A percentile compares a stretch with the other conserved stretches of the same genome.
phyloP scores from a whole-genome alignment of 805 yeast species.

The Metschnikowia drakensbergensis region DNA sequence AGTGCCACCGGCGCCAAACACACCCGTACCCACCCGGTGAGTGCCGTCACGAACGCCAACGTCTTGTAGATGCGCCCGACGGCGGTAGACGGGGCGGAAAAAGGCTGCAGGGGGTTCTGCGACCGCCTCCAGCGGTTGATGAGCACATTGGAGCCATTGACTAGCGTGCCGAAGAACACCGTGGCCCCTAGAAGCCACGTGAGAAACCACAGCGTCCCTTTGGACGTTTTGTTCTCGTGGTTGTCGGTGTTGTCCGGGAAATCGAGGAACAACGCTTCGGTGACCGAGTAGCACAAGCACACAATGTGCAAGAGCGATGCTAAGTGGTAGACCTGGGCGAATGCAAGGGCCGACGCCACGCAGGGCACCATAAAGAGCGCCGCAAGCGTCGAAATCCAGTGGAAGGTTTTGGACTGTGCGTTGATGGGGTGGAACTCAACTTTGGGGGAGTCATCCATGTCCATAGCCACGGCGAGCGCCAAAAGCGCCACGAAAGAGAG shows the following conservation, averaged over 20 bases:
- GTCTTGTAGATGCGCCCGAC: slow-evolving; percentile 33
- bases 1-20: slow-evolving; percentile 80
- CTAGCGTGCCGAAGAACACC: slow-evolving; percentile 51
- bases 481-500: neutral
- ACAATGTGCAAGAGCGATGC: slow-evolving; percentile 16
- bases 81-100: slow-evolving; percentile 6
- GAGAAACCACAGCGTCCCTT: slow-evolving; percentile 66
- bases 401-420: slow-evolving; percentile 55
- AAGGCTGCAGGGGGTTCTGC: neutral
- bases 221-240: slow-evolving; percentile 63
- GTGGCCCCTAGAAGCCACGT: slow-evolving; percentile 44
- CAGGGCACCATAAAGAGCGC: slow-evolving; percentile 55
- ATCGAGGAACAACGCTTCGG: slow-evolving; percentile 55
- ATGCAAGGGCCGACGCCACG: slow-evolving; percentile 48
- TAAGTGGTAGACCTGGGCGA: slow-evolving; percentile 47
- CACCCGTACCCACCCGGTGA: slow-evolving; percentile 74
- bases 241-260: slow-evolving; percentile 61
- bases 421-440: slow-evolving; percentile 42
- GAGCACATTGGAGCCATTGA: slow-evolving; percentile 49
- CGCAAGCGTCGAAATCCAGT: slow-evolving; percentile 55
- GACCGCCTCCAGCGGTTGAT: slow-evolving; percentile 23
- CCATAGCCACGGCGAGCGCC: slow-evolving; percentile 16
- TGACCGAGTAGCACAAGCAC: slow-evolving; percentile 39
- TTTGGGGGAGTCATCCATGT: slow-evolving; percentile 26
- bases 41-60: slow-evolving; percentile 42